Percentiles rank a stretch among this genome's conserved stretches.
These are phyloP conservation scores for Pichia sp. DNA, from an alignment of 1,139 yeast species.

Conservation along the genomic window DNA sequence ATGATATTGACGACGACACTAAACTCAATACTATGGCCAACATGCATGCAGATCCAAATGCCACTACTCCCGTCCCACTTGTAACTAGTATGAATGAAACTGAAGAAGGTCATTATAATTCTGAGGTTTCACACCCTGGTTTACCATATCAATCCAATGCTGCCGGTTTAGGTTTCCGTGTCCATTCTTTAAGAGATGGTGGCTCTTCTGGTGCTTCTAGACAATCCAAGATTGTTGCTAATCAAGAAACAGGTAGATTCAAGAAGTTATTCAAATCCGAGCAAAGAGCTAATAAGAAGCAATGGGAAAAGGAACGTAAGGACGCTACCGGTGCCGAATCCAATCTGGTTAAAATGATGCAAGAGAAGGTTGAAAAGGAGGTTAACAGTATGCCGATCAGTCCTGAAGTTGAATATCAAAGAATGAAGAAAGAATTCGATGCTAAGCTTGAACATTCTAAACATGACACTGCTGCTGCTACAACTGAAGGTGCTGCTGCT, in stretches of 20 bases:
- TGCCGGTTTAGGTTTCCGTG: constrained; percentile 21
- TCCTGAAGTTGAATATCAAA: constrained; percentile 11
- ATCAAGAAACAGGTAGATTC: constrained; percentile 12
- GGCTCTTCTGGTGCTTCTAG: neutral
- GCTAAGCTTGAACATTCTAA: neutral
- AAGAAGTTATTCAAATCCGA: constrained; percentile 15
- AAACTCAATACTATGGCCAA: constrained; percentile 24
- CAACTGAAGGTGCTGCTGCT: too few species aligned
- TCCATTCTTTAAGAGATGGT: constrained; percentile 24
- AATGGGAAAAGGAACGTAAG: constrained; percentile 19
- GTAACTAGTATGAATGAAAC: neutral
- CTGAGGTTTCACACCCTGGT: constrained; percentile 9
- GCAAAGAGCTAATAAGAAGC: constrained; percentile 14
- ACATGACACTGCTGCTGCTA: neutral
- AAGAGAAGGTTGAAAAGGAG: constrained; percentile 9
- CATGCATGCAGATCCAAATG: neutral
- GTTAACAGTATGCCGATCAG: constrained; percentile 16
- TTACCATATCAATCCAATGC: constrained; percentile 19
- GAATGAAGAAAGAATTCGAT: neutral
- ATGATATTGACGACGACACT: constrained; percentile 24
- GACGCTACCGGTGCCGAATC: constrained; percentile 6
- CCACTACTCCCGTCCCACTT: neutral
- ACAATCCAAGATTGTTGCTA: constrained; percentile 3
- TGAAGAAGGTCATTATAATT: neutral
- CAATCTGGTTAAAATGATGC: neutral